phyloP scores from a whole-genome alignment of 257 asterid genomes.

The Solanum paucissectum region DNA sequence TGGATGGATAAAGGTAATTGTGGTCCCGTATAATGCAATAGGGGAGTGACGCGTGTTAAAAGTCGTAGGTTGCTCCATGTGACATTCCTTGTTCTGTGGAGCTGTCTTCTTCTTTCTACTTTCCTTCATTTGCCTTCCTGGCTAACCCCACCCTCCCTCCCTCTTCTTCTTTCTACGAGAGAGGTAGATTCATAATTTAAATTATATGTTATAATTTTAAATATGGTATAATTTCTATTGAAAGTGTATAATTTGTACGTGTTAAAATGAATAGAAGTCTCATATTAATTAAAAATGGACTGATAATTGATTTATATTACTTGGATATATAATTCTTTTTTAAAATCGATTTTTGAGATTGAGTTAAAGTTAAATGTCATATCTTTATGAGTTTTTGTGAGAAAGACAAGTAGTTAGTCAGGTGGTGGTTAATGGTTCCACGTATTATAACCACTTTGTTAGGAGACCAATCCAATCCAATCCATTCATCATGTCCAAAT shows the following conservation, averaged over 20 bases:
- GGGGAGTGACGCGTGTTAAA: neutral
- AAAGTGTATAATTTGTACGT: neutral
- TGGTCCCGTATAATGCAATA: neutral
- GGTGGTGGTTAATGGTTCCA: neutral
- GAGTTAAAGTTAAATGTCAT: neutral
- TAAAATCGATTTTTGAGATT: too few relatives aligned
- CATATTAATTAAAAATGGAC: fast-evolving
- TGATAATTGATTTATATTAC: too few relatives aligned
- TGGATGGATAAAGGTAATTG: neutral
- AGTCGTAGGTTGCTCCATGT: neutral
- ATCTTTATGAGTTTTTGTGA: neutral
- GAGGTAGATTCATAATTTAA: neutral
- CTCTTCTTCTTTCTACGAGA: too few relatives aligned
- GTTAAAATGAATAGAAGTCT: too few relatives aligned
- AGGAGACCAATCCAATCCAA: neutral
- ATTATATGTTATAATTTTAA: neutral
- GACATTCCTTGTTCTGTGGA: neutral
- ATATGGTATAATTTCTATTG: neutral
- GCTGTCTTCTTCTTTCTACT: neutral
- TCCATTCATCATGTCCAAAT: neutral
- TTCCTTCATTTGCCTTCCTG: neutral
- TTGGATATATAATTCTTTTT: too few relatives aligned
- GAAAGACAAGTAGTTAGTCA: neutral
- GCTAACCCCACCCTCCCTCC: neutral
- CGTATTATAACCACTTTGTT: neutral